These are phyloP conservation scores for Podaxis rugospora DNA, from an alignment of 768 basidiomycete species.

Conservation along the genomic window DNA sequence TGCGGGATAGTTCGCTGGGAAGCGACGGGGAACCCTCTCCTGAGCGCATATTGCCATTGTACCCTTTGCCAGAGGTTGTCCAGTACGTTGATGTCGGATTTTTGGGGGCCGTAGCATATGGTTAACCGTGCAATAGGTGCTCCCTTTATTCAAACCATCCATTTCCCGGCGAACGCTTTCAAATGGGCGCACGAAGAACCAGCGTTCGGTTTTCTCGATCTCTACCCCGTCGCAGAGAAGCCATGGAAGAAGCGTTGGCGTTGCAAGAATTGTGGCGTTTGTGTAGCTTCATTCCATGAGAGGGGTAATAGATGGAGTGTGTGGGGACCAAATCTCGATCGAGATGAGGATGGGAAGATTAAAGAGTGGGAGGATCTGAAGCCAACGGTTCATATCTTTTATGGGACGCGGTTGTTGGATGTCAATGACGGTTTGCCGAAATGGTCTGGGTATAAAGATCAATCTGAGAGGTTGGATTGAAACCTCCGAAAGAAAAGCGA, in stretches of 20 bases:
- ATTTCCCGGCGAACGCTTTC: constrained; percentile 48
- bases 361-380: constrained; percentile 49
- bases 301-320: constrained; percentile 47
- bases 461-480: constrained; percentile 31
- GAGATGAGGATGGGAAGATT: constrained; percentile 47
- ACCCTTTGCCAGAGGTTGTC: constrained; percentile 61
- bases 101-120: background rate
- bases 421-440: constrained; percentile 53
- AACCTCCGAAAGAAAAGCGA: background rate
- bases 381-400: constrained; percentile 66
- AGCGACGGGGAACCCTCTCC: constrained; percentile 41
- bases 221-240: constrained; percentile 43
- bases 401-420: constrained; percentile 56
- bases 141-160: constrained; percentile 60
- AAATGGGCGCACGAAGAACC: constrained; percentile 45
- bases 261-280: constrained; percentile 57
- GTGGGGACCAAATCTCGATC: constrained; percentile 53
- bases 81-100: constrained; percentile 26
- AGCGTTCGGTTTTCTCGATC: constrained; percentile 33
- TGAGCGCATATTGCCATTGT: constrained; percentile 68
- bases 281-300: constrained; percentile 49
- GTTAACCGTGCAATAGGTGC: constrained; percentile 35
- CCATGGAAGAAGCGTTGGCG: constrained; percentile 59
- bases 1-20: constrained; percentile 49
- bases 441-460: constrained; percentile 60